These are phyloP conservation scores for Fusarium newnesense DNA, from an alignment of 2,329 filamentous ascomycete species.

Conservation along the genomic window DNA sequence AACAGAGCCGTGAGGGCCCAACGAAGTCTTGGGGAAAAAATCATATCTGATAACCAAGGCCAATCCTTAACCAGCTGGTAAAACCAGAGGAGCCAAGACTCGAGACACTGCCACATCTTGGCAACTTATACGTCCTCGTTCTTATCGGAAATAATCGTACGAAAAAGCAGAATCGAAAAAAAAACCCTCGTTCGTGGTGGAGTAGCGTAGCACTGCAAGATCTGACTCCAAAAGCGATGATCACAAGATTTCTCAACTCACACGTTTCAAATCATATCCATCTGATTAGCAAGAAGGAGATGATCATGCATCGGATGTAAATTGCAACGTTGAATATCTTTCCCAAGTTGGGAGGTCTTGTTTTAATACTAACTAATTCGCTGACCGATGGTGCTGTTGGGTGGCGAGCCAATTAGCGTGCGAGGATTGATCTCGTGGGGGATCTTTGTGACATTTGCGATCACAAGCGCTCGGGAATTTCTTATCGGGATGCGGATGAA, in stretches of 20 bases:
- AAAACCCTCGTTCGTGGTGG: neutral
- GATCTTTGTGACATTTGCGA: neutral
- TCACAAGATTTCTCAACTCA: neutral
- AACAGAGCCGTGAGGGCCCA: neutral
- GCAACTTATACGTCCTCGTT: neutral
- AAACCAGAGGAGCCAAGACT: neutral
- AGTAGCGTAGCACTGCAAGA: neutral
- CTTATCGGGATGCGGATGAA: neutral
- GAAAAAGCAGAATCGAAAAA: neutral
- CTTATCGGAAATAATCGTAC: neutral
- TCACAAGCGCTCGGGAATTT: neutral
- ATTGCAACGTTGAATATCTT: constrained; percentile 15
- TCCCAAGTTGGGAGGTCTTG: neutral
- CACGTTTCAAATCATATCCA: constrained; percentile 7
- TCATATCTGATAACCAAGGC: constrained; percentile 6
- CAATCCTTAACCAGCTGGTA: neutral
- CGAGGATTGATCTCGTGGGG: constrained; percentile 12
- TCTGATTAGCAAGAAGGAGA: constrained; percentile 6
- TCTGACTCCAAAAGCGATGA: neutral
- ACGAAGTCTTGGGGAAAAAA: neutral
- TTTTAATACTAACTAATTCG: neutral
- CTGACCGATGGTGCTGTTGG: neutral
- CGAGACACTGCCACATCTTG: constrained; percentile 2
- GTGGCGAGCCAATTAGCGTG: neutral
- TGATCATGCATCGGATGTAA: neutral